phyloP scores from a whole-genome alignment of 768 basidiomycete genomes.

The Pleurotus platypus region DNA sequence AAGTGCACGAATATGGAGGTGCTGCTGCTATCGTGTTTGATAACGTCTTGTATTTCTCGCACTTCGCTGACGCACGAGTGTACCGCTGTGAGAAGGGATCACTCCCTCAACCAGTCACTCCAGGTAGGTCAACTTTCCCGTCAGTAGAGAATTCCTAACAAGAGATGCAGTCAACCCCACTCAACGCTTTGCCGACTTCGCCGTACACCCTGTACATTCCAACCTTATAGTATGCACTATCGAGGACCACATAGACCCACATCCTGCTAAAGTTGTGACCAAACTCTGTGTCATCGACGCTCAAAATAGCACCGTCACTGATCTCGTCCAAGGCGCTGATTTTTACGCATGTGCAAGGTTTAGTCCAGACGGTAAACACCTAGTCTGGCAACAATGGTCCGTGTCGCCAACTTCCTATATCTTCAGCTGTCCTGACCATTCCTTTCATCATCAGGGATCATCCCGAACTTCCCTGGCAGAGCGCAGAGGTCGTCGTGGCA shows the following conservation, averaged over 20 bases:
- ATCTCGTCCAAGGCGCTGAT: not conserved
- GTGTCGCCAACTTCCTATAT: not conserved
- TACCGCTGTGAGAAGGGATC: too few species aligned
- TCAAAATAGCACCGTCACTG: not conserved
- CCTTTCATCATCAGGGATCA: too few species aligned
- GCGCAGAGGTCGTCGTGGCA: constrained; percentile 8
- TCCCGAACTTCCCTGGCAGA: constrained; percentile 11
- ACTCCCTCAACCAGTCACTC: too few species aligned
- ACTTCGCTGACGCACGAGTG: too few species aligned
- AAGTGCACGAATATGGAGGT: too few species aligned
- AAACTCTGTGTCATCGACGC: not conserved
- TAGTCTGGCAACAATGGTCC: not conserved
- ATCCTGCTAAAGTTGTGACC: not conserved
- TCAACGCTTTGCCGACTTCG: not conserved
- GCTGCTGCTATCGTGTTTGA: too few species aligned
- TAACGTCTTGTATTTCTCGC: too few species aligned
- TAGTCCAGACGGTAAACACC: not conserved
- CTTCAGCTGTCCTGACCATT: too few species aligned
- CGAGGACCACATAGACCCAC: not conserved
- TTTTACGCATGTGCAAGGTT: not conserved
- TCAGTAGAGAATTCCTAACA: too few species aligned
- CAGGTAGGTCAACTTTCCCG: too few species aligned
- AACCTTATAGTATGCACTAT: not conserved
- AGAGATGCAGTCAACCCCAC: not conserved
- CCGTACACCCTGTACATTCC: not conserved